Conservation (phyloP, 2,329 filamentous ascomycete species). For the Penicillium sp. region DNA sequence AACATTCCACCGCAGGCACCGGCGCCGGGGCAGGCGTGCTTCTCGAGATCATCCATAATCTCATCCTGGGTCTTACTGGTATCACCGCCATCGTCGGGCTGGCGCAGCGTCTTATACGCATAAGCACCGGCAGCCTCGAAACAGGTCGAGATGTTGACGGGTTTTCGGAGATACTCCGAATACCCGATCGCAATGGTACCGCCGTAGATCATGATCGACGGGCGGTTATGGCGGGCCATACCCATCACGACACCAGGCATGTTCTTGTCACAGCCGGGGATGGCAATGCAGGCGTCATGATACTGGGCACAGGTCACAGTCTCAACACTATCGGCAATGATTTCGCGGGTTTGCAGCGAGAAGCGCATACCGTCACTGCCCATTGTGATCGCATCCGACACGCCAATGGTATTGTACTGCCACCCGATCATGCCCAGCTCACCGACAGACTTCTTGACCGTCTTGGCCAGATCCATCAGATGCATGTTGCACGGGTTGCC, state of each 20-base stretch:
- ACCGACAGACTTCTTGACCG: conserved; percentile 75
- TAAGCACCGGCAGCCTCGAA: conserved; percentile 84
- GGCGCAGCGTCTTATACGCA: conserved; percentile 66
- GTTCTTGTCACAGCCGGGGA: conserved; percentile 95
- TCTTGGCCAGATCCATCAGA: conserved; percentile 82
- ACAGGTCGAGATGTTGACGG: conserved; percentile 83
- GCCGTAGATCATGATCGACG: conserved; percentile 92
- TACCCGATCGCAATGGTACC: conserved; percentile 87
- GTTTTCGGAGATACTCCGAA: conserved; percentile 67
- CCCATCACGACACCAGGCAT: conserved; percentile 94
- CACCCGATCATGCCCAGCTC: conserved; percentile 85
- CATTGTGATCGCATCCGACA: conserved; percentile 94
- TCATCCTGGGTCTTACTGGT: conserved; percentile 66
- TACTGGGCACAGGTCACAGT: conserved; percentile 87
- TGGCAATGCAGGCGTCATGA: conserved; percentile 88
- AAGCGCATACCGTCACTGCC: conserved; percentile 93
- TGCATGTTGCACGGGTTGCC: conserved; percentile 83
- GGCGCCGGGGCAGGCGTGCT: conserved; percentile 69
- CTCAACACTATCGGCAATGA: conserved; percentile 93
- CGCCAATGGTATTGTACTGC: conserved; percentile 89
- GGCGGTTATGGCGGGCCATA: conserved; percentile 83
- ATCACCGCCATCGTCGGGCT: conserved; percentile 62
- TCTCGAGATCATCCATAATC: conserved; percentile 77
- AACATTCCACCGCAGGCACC: conserved; percentile 92
- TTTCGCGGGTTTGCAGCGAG: conserved; percentile 81